Conservation (phyloP, 768 basidiomycete species). For the Mycena indigotica region DNA sequence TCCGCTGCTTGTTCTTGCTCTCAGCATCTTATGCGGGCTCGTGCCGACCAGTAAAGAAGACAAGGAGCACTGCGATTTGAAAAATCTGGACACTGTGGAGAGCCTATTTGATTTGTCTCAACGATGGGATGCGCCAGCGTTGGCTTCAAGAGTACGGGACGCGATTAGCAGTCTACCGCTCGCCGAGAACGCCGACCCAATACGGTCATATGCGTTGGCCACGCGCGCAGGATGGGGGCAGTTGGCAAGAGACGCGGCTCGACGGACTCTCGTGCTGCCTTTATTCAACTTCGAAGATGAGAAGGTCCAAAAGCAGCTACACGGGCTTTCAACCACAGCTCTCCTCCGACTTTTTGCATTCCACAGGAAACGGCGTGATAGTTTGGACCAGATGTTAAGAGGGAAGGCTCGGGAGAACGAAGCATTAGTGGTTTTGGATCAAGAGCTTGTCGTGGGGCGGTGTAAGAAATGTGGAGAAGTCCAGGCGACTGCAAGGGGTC, state of each 20-base stretch:
- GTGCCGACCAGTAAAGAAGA: conserved; percentile 1
- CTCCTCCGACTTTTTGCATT: conserved; percentile 13
- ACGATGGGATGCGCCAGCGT: conserved; percentile 16
- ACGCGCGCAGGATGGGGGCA: conserved; percentile 20
- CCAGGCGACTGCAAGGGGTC: neutral
- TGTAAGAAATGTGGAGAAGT: conserved; percentile 14
- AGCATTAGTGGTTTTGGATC: neutral
- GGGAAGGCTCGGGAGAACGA: conserved; percentile 1
- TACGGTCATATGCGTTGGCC: conserved; percentile 14
- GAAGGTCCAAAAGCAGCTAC: neutral
- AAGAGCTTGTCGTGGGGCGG: neutral
- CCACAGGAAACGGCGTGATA: conserved; percentile 17
- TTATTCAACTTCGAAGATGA: conserved; percentile 11
- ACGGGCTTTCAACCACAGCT: conserved; percentile 1
- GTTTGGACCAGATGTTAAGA: conserved; percentile 14
- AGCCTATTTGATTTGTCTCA: conserved; percentile 10
- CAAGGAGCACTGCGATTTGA: conserved; percentile 3
- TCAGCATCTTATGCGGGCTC: conserved; percentile 17
- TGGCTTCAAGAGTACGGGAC: conserved; percentile 8
- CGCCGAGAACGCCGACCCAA: conserved; percentile 9
- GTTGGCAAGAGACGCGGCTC: conserved; percentile 8
- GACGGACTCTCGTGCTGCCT: conserved; percentile 11
- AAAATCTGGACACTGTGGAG: conserved; percentile 7
- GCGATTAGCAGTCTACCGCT: conserved; percentile 4
- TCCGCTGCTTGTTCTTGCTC: conserved; percentile 1